Evolutionary conservation across 768 basidiomycete species (phyloP).

Genomic region (Thelephora aurantiotincta): DNA sequence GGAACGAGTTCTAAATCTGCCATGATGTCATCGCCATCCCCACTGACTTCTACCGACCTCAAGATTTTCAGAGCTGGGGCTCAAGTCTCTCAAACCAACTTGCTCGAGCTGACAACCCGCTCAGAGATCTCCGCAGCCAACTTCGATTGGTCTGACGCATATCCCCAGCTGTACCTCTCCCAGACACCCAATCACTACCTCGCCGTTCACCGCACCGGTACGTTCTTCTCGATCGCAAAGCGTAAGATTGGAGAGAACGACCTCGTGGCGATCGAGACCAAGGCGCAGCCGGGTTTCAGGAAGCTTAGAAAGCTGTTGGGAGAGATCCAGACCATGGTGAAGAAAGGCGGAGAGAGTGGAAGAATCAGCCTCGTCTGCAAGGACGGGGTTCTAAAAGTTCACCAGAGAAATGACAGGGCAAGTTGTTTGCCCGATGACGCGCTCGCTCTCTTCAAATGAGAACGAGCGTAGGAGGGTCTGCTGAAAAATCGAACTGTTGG

Average conservation of each 20-base stretch:
- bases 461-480: too few relatives aligned
- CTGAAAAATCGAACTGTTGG: too few relatives aligned
- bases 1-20: background rate
- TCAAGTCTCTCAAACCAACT: constrained; percentile 20
- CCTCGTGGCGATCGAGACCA: constrained; percentile 11
- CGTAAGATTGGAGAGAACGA: constrained; percentile 14
- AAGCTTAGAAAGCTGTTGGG: constrained; percentile 15
- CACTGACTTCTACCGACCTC: constrained; percentile 5
- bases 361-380: constrained; percentile 42
- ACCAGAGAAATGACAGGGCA: constrained; percentile 27
- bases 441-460: constrained; percentile 15
- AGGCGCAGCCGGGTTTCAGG: constrained; percentile 17
- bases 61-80: constrained; percentile 13
- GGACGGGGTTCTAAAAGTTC: constrained; percentile 29
- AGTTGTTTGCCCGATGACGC: constrained; percentile 32
- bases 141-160: constrained; percentile 43
- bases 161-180: constrained; percentile 56
- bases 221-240: constrained; percentile 36
- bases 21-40: background rate
- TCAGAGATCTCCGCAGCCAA: constrained; percentile 7
- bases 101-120: constrained; percentile 18
- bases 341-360: constrained; percentile 36
- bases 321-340: constrained; percentile 31
- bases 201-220: constrained; percentile 41
- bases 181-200: constrained; percentile 49